A percentile compares a stretch with the other conserved stretches of the same genome.
These are phyloP conservation scores for Wilhelminamyces savonicus DNA, from an alignment of 805 yeast genomes.

Conservation along the genomic window DNA sequence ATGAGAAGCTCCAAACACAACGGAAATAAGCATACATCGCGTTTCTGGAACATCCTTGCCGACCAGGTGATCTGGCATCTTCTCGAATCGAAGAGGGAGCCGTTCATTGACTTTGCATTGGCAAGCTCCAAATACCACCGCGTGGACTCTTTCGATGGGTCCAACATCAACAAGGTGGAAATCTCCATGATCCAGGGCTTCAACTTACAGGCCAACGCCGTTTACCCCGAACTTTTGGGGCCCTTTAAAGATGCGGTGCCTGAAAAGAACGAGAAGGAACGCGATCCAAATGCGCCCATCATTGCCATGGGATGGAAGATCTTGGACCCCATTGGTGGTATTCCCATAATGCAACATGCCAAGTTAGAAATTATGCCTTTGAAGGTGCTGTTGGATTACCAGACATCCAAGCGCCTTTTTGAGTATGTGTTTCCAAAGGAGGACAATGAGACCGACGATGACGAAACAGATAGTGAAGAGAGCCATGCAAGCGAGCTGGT, in stretches of 20 bases:
- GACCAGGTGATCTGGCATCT: slow-evolving; percentile 70
- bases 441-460: slow-evolving; percentile 5
- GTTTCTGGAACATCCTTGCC: slow-evolving; percentile 25
- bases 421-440: slow-evolving; percentile 66
- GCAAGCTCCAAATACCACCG: slow-evolving; percentile 57
- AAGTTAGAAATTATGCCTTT: slow-evolving; percentile 59
- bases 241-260: slow-evolving; percentile 32
- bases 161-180: slow-evolving; percentile 54
- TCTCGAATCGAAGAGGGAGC: slow-evolving; percentile 50
- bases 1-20: slow-evolving; percentile 12
- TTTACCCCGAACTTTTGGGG: slow-evolving; percentile 67
- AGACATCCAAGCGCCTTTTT: slow-evolving; percentile 55
- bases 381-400: slow-evolving; percentile 66
- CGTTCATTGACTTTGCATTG: slow-evolving; percentile 66
- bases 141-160: slow-evolving; percentile 57
- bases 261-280: slow-evolving; percentile 5
- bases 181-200: slow-evolving; percentile 63
- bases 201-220: slow-evolving; percentile 50
- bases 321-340: slow-evolving; percentile 86
- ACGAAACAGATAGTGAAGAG: too few relatives aligned
- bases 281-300: slow-evolving; percentile 14
- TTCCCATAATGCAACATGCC: slow-evolving; percentile 66
- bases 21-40: slow-evolving; percentile 1
- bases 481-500: too few relatives aligned
- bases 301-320: slow-evolving; percentile 57